Evolutionary conservation across 2,329 filamentous ascomycete species (phyloP).

Genomic region (Talaromyces sp.): DNA sequence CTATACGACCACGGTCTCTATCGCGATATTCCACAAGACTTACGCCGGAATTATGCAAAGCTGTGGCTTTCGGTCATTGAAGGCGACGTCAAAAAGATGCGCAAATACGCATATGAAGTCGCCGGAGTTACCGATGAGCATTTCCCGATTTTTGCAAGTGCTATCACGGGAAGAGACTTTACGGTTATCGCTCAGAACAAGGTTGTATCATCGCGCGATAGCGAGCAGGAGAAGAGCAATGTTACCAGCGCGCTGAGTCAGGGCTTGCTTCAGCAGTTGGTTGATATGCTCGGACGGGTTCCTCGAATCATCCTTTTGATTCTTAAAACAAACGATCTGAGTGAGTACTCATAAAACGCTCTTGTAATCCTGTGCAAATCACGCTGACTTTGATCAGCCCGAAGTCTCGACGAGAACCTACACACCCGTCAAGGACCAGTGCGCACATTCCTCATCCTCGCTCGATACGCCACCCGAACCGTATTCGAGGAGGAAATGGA

Average conservation of each 20-base stretch:
- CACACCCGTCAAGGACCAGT: conserved; percentile 56
- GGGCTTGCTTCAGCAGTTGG: conserved; percentile 80
- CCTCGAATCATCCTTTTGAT: conserved; percentile 91
- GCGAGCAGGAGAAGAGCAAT: conserved; percentile 71
- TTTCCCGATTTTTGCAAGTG: conserved; percentile 91
- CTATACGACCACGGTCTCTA: conserved; percentile 97
- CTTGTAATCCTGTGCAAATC: neutral
- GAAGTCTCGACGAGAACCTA: conserved; percentile 82
- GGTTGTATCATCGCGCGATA: conserved; percentile 56
- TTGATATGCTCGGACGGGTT: conserved; percentile 82
- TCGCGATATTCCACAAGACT: conserved; percentile 74
- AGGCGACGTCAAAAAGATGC: conserved; percentile 79
- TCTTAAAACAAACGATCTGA: conserved; percentile 96
- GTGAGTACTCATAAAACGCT: conserved; percentile 37
- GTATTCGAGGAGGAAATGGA: conserved; percentile 62
- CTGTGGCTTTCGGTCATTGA: conserved; percentile 97
- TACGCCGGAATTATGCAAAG: conserved; percentile 87
- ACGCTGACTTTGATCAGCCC: conserved; percentile 45
- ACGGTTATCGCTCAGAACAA: conserved; percentile 64
- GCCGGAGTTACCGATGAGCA: conserved; percentile 84
- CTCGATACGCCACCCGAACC: conserved; percentile 59
- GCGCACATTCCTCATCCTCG: conserved; percentile 62
- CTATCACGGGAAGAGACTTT: conserved; percentile 93
- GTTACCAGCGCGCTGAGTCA: conserved; percentile 82
- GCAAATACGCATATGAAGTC: conserved; percentile 80